These are phyloP conservation scores for Dendrobium officinale DNA, from an alignment of 106 monocot species.

Conservation along the genomic window DNA sequence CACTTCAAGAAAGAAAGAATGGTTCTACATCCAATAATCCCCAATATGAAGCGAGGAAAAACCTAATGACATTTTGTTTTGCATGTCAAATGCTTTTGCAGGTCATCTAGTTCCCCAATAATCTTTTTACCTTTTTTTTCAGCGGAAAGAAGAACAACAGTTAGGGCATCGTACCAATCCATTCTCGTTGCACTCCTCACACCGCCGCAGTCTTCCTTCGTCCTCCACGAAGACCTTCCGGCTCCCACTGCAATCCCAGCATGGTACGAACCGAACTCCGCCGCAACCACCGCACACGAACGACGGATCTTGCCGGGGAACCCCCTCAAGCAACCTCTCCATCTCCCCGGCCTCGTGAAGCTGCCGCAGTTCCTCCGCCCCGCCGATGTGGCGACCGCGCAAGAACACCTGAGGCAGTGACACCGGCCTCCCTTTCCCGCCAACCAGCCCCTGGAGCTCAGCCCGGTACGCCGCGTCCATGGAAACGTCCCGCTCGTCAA, in stretches of 20 bases:
- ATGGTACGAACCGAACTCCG: conserved; percentile 40
- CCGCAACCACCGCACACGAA: conserved; percentile 35
- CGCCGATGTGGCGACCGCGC: conserved; percentile 29
- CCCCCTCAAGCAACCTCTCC: conserved; percentile 24
- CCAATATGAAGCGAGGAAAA: too few species aligned
- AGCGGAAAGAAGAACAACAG: conserved; percentile 4
- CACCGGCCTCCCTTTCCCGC: neutral
- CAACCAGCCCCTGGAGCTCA: conserved; percentile 4
- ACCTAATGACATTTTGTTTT: neutral
- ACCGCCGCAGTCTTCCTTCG: conserved; percentile 9
- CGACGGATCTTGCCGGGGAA: conserved; percentile 8
- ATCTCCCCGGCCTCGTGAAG: conserved; percentile 48
- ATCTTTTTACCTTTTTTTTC: neutral
- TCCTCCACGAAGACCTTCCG: conserved; percentile 21
- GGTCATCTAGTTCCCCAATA: neutral
- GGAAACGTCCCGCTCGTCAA: conserved; percentile 25
- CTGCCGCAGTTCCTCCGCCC: conserved; percentile 42
- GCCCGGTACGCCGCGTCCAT: conserved; percentile 12
- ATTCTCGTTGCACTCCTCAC: conserved; percentile 21
- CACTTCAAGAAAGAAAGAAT: too few species aligned
- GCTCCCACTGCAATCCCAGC: conserved; percentile 46
- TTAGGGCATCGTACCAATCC: conserved; percentile 15
- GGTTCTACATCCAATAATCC: too few species aligned
- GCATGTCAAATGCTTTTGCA: neutral
- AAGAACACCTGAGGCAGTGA: conserved; percentile 36